Evolutionary conservation across 768 basidiomycete genomes (phyloP), one percentile per base, ranked within the genome.

Genomic region (Lactifluus rugatus): DNA sequence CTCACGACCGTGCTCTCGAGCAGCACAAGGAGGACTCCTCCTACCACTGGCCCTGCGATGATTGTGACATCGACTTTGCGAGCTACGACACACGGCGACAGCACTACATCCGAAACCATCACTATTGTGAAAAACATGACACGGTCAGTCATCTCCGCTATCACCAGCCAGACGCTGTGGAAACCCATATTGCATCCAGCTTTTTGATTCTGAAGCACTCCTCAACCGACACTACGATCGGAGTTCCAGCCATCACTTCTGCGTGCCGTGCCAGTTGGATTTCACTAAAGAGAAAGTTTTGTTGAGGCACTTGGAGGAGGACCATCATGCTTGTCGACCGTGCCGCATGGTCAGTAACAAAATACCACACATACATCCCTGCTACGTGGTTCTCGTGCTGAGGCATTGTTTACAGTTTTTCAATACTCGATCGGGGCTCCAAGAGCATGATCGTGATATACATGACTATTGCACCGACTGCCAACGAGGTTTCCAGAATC

Each of bases 21-120:
- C 69, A 71, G 45, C 72, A 72, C 54, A 19, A 48, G 28, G 46
- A 62, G 17, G 52, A 63, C 52, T 72, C 71, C 10, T 28, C 25
- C 28, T 57, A 3, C 16, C 83, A 84, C 57, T 58, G 77, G 59
- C 28, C 72, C 41, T 85, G 84, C 63, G 4, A 68, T 11, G 64
- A 70, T 10, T 85, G 83, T 60, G 50, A 72, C 0, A 23, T 36
- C 9, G 81, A 83, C 61, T 84, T 84, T 34, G 17, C 3, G 7
- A 55, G 26, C 32, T 13, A 14, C 14, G 11, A 36, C 0, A 32
- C 19, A 7, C 54, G n/a, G 16, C 17, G 13, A 11, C 25, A 51
- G 6, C 58, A 60, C 26, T 46, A 39, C 16, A 47, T 42, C 21
- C 3, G 0, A n/a, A 28, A 26, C 5, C 58, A 54, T 32, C 42